Conservation (phyloP, 208 protist species). For the Trypanosoma congolense region DNA sequence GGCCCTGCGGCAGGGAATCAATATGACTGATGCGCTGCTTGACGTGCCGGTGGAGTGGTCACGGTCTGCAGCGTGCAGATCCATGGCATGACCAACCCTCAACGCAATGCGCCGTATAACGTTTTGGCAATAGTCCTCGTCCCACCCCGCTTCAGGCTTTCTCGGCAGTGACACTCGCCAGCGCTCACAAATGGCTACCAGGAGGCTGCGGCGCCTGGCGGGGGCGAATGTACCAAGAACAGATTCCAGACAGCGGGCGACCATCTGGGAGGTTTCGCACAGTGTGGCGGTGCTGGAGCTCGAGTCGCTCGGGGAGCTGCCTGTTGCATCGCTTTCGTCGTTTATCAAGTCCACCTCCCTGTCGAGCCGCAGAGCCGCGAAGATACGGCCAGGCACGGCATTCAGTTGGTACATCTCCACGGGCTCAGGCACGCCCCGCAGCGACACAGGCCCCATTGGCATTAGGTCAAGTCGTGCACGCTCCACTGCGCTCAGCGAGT, state of each 20-base stretch:
- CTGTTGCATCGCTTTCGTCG: not conserved
- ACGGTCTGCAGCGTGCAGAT: not conserved
- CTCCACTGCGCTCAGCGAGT: not conserved
- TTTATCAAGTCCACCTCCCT: not conserved
- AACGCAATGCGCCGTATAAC: not conserved
- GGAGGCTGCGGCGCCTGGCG: not conserved
- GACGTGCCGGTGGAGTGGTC: not conserved
- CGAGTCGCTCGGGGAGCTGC: not conserved
- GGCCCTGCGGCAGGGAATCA: too few species aligned
- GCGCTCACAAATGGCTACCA: slow-evolving; percentile 2
- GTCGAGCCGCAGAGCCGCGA: slow-evolving; percentile 6
- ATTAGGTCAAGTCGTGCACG: slow-evolving; percentile 7
- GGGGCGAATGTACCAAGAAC: not conserved
- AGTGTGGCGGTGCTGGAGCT: too few species aligned
- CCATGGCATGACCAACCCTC: not conserved
- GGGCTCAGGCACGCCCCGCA: slow-evolving; percentile 40
- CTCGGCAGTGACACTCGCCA: not conserved
- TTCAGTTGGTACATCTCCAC: slow-evolving; percentile 34
- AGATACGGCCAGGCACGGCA: slow-evolving; percentile 2
- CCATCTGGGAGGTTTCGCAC: not conserved
- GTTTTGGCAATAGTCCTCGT: slow-evolving; percentile 2
- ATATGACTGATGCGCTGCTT: not conserved
- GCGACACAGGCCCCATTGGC: slow-evolving; percentile 24
- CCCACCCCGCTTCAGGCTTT: not conserved
- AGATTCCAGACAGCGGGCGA: not conserved